phyloP scores from a whole-genome alignment of 306 rosid species.

The Hippophae tibetana region DNA sequence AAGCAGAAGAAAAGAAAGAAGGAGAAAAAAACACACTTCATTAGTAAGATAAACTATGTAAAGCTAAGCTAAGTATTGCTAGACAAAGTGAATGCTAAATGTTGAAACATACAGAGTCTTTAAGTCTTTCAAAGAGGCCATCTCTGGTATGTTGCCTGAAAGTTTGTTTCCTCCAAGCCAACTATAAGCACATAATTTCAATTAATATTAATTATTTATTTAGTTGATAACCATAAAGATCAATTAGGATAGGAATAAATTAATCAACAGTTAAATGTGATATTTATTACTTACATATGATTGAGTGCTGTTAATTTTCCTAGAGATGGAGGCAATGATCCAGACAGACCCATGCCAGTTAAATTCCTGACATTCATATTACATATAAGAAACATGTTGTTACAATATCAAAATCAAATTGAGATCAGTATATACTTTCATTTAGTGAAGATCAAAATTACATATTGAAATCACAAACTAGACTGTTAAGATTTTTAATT shows the following conservation, averaged over 20 bases:
- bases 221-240: background rate
- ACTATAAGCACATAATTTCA: constrained; percentile 31
- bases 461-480: background rate
- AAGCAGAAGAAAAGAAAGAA: background rate
- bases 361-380: constrained; percentile 40
- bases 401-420: background rate
- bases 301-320: constrained; percentile 40
- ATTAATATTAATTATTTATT: background rate
- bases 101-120: constrained; percentile 49
- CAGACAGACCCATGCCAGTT: constrained; percentile 45
- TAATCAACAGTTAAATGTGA: background rate
- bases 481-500: too few relatives aligned
- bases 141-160: constrained; percentile 57
- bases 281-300: constrained; percentile 50
- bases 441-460: background rate
- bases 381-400: constrained; percentile 12
- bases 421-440: background rate
- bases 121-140: constrained; percentile 45
- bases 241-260: background rate
- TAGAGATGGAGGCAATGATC: constrained; percentile 49
- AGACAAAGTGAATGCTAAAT: background rate
- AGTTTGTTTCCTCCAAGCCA: constrained; percentile 72
- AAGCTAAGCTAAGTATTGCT: too few relatives aligned
- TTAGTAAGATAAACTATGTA: background rate
- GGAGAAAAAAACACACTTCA: background rate